These are phyloP conservation scores for Scleroderma citrinum DNA, from an alignment of 768 basidiomycete species.

Conservation along the genomic window DNA sequence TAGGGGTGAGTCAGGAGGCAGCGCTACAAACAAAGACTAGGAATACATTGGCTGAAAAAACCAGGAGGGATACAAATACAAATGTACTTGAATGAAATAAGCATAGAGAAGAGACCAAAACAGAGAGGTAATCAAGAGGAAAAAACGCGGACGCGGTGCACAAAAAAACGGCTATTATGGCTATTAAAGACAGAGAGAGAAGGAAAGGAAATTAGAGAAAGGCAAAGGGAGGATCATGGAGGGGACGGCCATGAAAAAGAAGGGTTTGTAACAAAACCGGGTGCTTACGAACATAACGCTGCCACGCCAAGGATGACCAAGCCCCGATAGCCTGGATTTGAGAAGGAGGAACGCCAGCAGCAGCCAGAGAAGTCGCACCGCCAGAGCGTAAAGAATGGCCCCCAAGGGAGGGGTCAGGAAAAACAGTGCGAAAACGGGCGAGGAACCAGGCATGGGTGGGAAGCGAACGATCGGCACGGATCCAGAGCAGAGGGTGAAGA, in stretches of 20 bases:
- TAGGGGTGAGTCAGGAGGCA: too few relatives aligned
- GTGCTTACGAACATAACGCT: slow-evolving; percentile 35
- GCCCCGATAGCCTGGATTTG: slow-evolving; percentile 17
- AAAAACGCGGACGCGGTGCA: too few relatives aligned
- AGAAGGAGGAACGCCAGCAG: not conserved
- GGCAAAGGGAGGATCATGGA: not conserved
- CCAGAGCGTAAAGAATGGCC: slow-evolving; percentile 34
- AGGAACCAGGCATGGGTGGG: slow-evolving; percentile 29
- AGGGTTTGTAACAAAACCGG: slow-evolving; percentile 28
- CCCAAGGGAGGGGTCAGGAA: not conserved
- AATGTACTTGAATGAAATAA: too few relatives aligned
- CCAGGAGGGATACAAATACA: too few relatives aligned
- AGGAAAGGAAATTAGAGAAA: too few relatives aligned
- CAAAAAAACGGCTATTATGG: not conserved
- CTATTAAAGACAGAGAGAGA: not conserved
- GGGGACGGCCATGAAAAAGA: slow-evolving; percentile 4
- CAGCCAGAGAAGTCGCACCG: slow-evolving; percentile 11
- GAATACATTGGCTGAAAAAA: too few relatives aligned
- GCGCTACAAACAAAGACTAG: too few relatives aligned
- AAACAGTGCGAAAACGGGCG: slow-evolving; percentile 12
- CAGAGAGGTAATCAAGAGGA: not conserved
- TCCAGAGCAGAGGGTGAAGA: slow-evolving; percentile 29
- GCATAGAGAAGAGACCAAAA: too few relatives aligned
- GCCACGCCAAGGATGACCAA: slow-evolving; percentile 34
- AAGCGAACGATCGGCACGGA: slow-evolving; percentile 22